phyloP scores from a whole-genome alignment of 192 early-diverging fungal genomes.

The Entomortierella lignicola region DNA sequence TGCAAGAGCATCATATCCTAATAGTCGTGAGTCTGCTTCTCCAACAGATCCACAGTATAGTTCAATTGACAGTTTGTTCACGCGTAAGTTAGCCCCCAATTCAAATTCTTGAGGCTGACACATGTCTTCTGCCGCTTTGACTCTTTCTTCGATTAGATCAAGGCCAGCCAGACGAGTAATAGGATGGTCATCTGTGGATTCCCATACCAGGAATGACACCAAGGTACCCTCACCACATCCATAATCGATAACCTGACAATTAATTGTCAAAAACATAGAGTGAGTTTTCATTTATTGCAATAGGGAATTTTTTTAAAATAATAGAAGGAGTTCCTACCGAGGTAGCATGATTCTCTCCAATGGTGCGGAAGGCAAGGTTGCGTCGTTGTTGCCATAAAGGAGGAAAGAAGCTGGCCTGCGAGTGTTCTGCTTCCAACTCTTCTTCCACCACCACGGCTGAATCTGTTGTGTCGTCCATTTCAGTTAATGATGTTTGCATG shows the following conservation, averaged over 20 bases:
- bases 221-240: constrained; percentile 90
- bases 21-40: constrained; percentile 61
- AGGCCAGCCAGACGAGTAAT: constrained; percentile 76
- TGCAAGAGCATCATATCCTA: constrained; percentile 77
- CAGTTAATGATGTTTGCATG: too few relatives aligned
- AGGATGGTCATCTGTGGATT: constrained; percentile 58
- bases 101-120: constrained; percentile 76
- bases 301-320: background rate
- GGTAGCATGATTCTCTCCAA: constrained; percentile 61
- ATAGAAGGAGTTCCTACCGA: constrained; percentile 49
- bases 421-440: background rate
- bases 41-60: constrained; percentile 75
- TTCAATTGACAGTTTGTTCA: constrained; percentile 68
- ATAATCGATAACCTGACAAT: constrained; percentile 77
- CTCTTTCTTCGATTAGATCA: constrained; percentile 66
- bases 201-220: constrained; percentile 69
- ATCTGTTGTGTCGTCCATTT: too few relatives aligned
- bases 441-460: background rate
- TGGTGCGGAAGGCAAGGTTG: constrained; percentile 62
- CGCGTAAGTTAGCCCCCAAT: constrained; percentile 61
- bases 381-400: constrained; percentile 90
- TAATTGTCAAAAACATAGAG: background rate
- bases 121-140: constrained; percentile 56
- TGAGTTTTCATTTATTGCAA: background rate
- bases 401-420: constrained; percentile 52